phyloP scores from a whole-genome alignment of 2,329 filamentous ascomycete genomes.

The Trichoderma polysporum region DNA sequence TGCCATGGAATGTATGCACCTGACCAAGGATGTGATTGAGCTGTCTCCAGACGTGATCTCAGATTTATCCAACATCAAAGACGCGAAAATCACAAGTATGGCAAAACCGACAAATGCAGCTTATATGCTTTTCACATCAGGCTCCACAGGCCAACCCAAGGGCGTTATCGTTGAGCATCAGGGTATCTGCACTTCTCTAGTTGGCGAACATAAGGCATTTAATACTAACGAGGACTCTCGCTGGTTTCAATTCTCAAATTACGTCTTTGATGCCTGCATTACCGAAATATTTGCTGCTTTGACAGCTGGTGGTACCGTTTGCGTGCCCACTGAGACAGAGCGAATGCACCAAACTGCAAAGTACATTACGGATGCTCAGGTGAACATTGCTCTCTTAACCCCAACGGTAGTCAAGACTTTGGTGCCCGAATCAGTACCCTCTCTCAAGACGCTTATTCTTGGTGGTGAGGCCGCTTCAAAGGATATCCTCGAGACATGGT shows the following conservation, averaged over 20 bases:
- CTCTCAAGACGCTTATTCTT: constrained; percentile 20
- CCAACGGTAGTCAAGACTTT: constrained; percentile 19
- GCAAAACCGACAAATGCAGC: background rate
- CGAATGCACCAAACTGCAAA: background rate
- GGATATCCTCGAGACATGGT: constrained; percentile 25
- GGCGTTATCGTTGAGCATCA: constrained; percentile 6
- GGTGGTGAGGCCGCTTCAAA: constrained; percentile 34
- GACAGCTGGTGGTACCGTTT: background rate
- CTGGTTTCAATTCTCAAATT: constrained; percentile 21
- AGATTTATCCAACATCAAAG: background rate
- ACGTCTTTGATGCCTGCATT: constrained; percentile 15
- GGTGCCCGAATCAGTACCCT: constrained; percentile 1
- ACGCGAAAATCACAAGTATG: background rate
- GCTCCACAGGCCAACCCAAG: constrained; percentile 5
- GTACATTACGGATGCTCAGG: constrained; percentile 3
- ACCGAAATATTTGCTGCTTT: constrained; percentile 13
- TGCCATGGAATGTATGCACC: background rate
- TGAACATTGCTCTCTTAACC: constrained; percentile 21
- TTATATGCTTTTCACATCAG: constrained; percentile 11
- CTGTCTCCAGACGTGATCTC: background rate
- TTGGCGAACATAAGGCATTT: background rate
- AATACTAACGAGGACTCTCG: background rate
- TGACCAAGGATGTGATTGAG: background rate
- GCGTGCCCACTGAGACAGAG: constrained; percentile 11
- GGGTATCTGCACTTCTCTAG: background rate